Base-by-base conservation (phyloP, 2,329 filamentous ascomycete genomes). In the Pseudocercospora ulei region DNA sequence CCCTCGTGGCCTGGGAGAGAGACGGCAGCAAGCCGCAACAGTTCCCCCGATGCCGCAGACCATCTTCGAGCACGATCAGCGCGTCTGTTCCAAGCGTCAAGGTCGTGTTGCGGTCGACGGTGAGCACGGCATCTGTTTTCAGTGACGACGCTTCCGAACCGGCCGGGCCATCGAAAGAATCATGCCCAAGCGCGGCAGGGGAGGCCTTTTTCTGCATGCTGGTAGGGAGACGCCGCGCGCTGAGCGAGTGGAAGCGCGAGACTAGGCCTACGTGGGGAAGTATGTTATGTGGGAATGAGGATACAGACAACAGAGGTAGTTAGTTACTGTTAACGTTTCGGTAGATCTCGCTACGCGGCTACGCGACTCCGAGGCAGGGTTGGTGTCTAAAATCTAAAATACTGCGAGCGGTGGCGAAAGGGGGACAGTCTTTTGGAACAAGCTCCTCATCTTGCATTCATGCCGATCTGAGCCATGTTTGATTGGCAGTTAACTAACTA, bases 31-130 rank as follows among this genome's bases (percentile, higher is more conserved):
- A 52, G 26, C 73, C 72, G 57, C 75, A 80, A 58, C 73, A 78
- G 50, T 66, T 65, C 54, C 65, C 43, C 14, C 51, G 63, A 42
- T 69, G 65, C 47, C 64, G 61, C 37, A 72, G 62, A 23, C 66
- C 67, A 53, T 77, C 70, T 57, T 78, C 74, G 71, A 73, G 57
- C 7, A 80, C 65, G 46, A 76, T 66, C 35, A 80, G 63, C 18
- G 72, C 68, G 51, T 80, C 75, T 1, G 69, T 71, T 12, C 69
- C 71, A 26, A 81, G 62, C 1, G 73, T 78, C 34, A 81, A 62
- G 16, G 70, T 74, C 7, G 72, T 73, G 56, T 73, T 70, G 41
- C 70, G 65, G 50, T 71, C 73, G 11, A 79, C 69, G 33, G 51
- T 56, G 35, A 59, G 46, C 14, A 56, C 51, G 17, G 27, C 39